These are phyloP conservation scores for Cadophora sp. DNA, from an alignment of 2,329 filamentous ascomycete genomes.

Conservation along the genomic window DNA sequence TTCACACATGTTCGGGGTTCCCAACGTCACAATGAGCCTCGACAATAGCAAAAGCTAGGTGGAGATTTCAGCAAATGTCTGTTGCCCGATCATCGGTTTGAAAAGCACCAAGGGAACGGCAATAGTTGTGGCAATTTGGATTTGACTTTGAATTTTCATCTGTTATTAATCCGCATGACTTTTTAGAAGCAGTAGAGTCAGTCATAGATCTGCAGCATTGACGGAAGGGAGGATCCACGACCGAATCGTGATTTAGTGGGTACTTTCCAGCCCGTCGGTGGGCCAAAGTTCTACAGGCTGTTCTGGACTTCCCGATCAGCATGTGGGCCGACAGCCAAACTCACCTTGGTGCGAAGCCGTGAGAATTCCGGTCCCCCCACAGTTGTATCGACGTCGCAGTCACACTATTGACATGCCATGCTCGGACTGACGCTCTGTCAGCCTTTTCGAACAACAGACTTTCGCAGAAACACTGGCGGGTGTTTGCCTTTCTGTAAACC, in stretches of 20 bases:
- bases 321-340: conserved; percentile 11
- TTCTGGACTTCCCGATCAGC: conserved; percentile 19
- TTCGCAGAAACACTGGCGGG: conserved; percentile 12
- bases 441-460: background rate
- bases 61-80: background rate
- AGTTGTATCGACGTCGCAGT: conserved; percentile 2
- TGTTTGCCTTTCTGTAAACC: conserved; percentile 13
- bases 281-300: conserved; percentile 9
- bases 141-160: background rate
- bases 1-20: background rate
- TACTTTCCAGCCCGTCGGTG: conserved; percentile 2
- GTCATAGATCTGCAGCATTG: conserved; percentile 13
- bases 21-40: conserved; percentile 5
- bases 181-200: conserved; percentile 4
- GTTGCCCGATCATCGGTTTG: background rate
- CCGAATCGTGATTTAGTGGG: conserved; percentile 18
- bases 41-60: background rate
- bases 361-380: background rate
- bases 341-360: background rate
- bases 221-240: conserved; percentile 3
- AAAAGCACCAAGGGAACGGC: background rate
- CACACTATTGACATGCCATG: conserved; percentile 2
- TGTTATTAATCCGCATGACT: conserved; percentile 16
- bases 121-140: background rate
- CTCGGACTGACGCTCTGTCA: conserved; percentile 16